Base-by-base conservation (phyloP, 2,329 filamentous ascomycete species). In the Incumbomyces delicatus region DNA sequence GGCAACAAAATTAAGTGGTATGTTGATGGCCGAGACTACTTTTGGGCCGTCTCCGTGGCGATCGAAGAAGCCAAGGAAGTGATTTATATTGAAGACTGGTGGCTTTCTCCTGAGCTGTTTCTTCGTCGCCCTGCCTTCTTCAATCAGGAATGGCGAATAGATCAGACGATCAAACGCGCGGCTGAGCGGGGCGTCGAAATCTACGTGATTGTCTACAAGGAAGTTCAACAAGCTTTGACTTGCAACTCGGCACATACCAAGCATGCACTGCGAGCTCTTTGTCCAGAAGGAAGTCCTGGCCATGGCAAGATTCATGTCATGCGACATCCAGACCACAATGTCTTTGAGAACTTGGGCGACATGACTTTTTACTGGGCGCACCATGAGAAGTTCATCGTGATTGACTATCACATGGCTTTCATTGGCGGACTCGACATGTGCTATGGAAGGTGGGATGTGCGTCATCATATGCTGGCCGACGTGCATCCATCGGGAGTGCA, bases 321-420 rank as follows among this genome's bases (percentile, higher is more conserved):
- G 78, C 80, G 90, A 27, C 90, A 96, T 66, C 90, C 90, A 0
- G 90, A 96, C 63, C 90, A 96, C 68, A 95, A 95, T 54, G 77
- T 95, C 2, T 80, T 96, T 42, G 88, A 95, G 58, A 95, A 95
- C 59, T 85, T 84, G 2, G 85, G 85, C 27, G 90, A 96, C 57
- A 94, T 95, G 86, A 95, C 88, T 0, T 87, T 95, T 60, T 95
- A 95, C 69, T 96, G 90, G 80, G 92, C 92, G 0, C 92, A 98
- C 62, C 92, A 98, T 62, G 92, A 98, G 60, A 98, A 98, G 63
- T 94, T 95, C 61, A 85, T 96, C 46, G 85, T 98, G 14, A 85
- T 96, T 44, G 92, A 96, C 66, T 94, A 94, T 60, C 77, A 81
- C 13, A 68, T 90, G 57, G 92, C 88, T 12, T 96, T 96, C 60